These are phyloP conservation scores for Geotrichum aggregatum DNA, from an alignment of 1,139 yeast genomes.

Conservation along the genomic window DNA sequence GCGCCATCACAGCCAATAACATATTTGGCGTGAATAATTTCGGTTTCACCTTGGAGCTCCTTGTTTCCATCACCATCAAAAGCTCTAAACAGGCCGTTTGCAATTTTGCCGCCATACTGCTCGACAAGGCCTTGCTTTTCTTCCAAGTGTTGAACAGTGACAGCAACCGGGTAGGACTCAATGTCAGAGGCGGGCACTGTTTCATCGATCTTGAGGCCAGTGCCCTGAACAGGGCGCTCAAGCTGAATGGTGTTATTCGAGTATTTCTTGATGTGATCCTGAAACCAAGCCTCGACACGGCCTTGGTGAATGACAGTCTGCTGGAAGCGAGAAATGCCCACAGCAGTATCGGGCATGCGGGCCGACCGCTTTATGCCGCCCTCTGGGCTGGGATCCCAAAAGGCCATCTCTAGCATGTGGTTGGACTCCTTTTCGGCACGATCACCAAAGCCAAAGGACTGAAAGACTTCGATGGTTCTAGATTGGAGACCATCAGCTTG, in stretches of 20 bases:
- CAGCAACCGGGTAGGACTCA: slow-evolving; percentile 37
- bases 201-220: slow-evolving; percentile 33
- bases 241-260: slow-evolving; percentile 30
- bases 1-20: slow-evolving; percentile 43
- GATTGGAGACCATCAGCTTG: slow-evolving; percentile 42
- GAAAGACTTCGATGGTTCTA: slow-evolving; percentile 39
- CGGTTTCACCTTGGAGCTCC: slow-evolving; percentile 18
- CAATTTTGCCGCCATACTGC: slow-evolving; percentile 32
- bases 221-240: slow-evolving; percentile 37
- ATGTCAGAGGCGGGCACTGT: slow-evolving; percentile 26
- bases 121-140: slow-evolving; percentile 32
- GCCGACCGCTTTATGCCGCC: slow-evolving; percentile 30
- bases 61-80: slow-evolving; percentile 32
- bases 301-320: slow-evolving; percentile 41
- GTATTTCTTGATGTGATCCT: slow-evolving; percentile 35
- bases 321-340: slow-evolving; percentile 38
- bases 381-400: slow-evolving; percentile 26
- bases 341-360: slow-evolving; percentile 36
- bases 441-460: slow-evolving; percentile 38
- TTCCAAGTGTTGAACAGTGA: slow-evolving; percentile 30
- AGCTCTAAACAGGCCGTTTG: slow-evolving; percentile 38
- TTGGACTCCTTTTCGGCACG: slow-evolving; percentile 36
- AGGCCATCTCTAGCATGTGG: slow-evolving; percentile 33
- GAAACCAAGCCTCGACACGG: slow-evolving; percentile 36
- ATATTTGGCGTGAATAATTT: slow-evolving; percentile 37